These are phyloP conservation scores for Trypanosoma cruzi DNA, from an alignment of 208 protist genomes.

Conservation along the genomic window DNA sequence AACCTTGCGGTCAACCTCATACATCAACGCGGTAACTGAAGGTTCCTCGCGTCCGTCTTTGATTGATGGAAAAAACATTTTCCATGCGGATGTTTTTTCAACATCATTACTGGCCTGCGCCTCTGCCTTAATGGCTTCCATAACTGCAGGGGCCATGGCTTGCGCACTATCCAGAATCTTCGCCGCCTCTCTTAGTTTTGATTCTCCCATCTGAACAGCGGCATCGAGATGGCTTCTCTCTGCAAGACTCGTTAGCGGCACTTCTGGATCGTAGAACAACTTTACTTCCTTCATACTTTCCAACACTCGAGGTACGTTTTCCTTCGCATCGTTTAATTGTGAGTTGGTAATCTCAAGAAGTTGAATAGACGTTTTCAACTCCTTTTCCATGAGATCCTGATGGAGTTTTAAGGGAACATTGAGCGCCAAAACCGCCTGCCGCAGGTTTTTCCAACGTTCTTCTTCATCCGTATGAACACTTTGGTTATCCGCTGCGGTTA, in stretches of 20 bases:
- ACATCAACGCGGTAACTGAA: constrained; percentile 20
- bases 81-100: constrained; percentile 20
- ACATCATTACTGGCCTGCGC: neutral
- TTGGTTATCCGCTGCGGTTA: neutral
- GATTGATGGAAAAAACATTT: neutral
- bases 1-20: constrained; percentile 25
- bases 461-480: constrained; percentile 9
- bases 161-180: constrained; percentile 9
- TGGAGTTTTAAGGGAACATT: constrained; percentile 17
- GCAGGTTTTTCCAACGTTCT: constrained; percentile 27
- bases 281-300: constrained; percentile 16
- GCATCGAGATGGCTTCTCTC: constrained; percentile 8
- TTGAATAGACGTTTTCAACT: constrained; percentile 15
- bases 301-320: constrained; percentile 17
- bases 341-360: constrained; percentile 1
- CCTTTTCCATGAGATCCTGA: constrained; percentile 24
- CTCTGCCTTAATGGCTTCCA: constrained; percentile 12
- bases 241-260: constrained; percentile 6
- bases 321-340: constrained; percentile 17
- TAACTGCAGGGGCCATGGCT: constrained; percentile 13
- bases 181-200: constrained; percentile 20
- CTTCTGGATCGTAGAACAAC: constrained; percentile 22
- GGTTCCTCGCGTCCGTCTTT: neutral
- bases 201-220: constrained; percentile 13
- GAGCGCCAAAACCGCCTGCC: constrained; percentile 22